Evolutionary conservation across 345 rosid species (phyloP).

Genomic region (Citropsis articulata): DNA sequence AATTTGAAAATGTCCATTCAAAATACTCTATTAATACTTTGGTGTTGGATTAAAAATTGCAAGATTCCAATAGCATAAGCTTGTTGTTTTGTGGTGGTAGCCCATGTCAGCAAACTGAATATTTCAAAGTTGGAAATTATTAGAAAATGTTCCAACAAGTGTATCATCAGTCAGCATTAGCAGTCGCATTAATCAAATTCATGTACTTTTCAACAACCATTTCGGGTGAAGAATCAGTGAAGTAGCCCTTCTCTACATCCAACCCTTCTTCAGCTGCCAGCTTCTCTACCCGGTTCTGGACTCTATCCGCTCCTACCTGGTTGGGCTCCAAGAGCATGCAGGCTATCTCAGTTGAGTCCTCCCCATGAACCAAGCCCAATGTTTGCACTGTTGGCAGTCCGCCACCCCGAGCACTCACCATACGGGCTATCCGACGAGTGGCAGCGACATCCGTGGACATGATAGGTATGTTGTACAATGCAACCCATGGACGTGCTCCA

Average conservation of each 20-base stretch:
- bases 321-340: slow-evolving; percentile 66
- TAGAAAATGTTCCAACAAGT: neutral
- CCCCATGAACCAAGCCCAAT: slow-evolving; percentile 46
- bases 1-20: too few species aligned
- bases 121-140: neutral
- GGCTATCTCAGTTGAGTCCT: slow-evolving; percentile 49
- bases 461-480: slow-evolving; percentile 48
- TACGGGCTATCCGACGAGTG: slow-evolving; percentile 43
- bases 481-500: slow-evolving; percentile 55
- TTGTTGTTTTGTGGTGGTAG: neutral
- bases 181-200: slow-evolving; percentile 25
- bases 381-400: slow-evolving; percentile 67
- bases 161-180: slow-evolving; percentile 16
- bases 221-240: slow-evolving; percentile 53
- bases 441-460: slow-evolving; percentile 39
- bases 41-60: neutral
- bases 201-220: slow-evolving; percentile 47
- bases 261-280: slow-evolving; percentile 51
- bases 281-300: slow-evolving; percentile 50
- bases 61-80: neutral
- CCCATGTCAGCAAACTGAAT: neutral
- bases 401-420: slow-evolving; percentile 66
- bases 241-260: slow-evolving; percentile 60
- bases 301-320: slow-evolving; percentile 52
- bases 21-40: neutral